phyloP scores from a whole-genome alignment of 2,329 filamentous ascomycete genomes.

The Pseudogymnoascus sp. region DNA sequence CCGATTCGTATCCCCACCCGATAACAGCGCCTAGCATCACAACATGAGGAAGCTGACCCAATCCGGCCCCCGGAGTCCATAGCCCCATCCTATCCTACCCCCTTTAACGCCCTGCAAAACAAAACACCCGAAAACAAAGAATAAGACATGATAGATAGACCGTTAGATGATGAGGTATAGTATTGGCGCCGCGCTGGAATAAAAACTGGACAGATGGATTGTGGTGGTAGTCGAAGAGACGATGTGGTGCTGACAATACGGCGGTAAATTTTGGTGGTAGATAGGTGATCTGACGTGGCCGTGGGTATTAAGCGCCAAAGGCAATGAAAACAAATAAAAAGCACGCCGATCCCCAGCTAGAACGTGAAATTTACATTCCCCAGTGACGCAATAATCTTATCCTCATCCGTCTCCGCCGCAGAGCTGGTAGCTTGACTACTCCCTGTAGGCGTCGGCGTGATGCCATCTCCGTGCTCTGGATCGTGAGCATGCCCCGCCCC shows the following conservation, averaged over 20 bases:
- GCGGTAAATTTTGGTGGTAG: neutral
- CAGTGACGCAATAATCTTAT: constrained; percentile 47
- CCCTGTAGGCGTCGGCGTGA: constrained; percentile 14
- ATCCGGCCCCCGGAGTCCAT: neutral
- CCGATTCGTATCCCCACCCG: neutral
- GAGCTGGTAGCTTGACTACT: constrained; percentile 27
- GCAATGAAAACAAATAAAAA: neutral
- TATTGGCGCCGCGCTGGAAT: constrained; percentile 9
- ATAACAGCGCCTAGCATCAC: neutral
- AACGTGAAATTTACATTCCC: constrained; percentile 56
- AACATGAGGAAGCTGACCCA: neutral
- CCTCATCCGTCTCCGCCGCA: constrained; percentile 36
- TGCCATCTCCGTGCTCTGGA: constrained; percentile 17
- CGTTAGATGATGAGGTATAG: constrained; percentile 8
- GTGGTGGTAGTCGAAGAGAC: neutral
- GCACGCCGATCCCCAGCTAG: constrained; percentile 30
- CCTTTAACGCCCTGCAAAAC: neutral
- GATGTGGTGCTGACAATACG: neutral
- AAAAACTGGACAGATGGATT: constrained; percentile 2
- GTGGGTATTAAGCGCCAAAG: neutral
- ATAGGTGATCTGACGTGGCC: neutral
- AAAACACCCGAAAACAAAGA: neutral
- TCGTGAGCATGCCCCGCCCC: constrained; percentile 15
- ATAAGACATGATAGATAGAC: constrained; percentile 2
- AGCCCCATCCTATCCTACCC: neutral